Evolutionary conservation across 2,329 filamentous ascomycete genomes (phyloP), one percentile per base, ranked within the genome.

Genomic region (Botrytis fragariae): DNA sequence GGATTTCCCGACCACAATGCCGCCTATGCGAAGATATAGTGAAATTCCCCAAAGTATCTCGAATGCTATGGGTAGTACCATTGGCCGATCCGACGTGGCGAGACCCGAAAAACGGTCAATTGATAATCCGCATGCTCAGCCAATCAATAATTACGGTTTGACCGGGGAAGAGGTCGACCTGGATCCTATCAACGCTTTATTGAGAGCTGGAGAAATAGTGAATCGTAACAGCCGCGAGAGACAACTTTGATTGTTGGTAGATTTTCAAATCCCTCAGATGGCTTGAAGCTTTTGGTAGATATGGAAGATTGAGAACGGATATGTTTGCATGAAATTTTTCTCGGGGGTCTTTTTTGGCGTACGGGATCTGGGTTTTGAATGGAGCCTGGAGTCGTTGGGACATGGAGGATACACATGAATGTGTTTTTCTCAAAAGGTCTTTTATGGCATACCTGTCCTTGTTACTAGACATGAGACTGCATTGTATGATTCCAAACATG

Each of bases 201-300:
- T 90, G 2, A 84, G 84, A 74, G 89, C 89, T 16, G 87, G 88
- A 45, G 88, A 90, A 76, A 87, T 90, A 74, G 87, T 90, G 57
- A 86, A 86, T 73, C 84, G 85, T 60, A 80, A 75, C 61, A 80
- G 77, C 65, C 74, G 76, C 72, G 72, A 72, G 29, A 65, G 59
- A n/a, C 45, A 48, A 59, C 29, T 37, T 45, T 72, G 29, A 72
- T 39, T n/a, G 45, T 65, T 35, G 29, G 12, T 32, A 25, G 14
- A 12, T 57, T 42, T 20, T 37, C 44, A 37, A 29, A 39, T 35
- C 6, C 51, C 44, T n/a, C 44, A 22, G 18, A 45, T 14, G 18
- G 25, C 12, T 54, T 42, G 32, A 32, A 37, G 29, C 39, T 12
- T 29, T n/a, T 20, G 45, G 35, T 32, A 71, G 35, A 54, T 25